Conservation (phyloP, 2,329 filamentous ascomycete genomes). For the Drechslera avenae region DNA sequence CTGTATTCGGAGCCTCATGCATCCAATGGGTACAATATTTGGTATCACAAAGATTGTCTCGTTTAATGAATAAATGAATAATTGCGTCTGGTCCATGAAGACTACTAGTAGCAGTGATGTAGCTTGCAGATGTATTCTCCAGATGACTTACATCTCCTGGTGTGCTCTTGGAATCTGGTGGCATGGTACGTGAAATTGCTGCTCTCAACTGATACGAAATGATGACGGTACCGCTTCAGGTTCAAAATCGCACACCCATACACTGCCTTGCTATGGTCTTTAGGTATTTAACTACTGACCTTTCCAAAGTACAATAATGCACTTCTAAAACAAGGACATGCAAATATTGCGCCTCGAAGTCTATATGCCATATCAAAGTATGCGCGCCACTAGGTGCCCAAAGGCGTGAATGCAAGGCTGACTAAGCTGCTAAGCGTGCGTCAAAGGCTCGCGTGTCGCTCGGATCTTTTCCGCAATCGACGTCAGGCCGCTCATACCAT, state of each 20-base stretch:
- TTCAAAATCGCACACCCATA: too few species aligned
- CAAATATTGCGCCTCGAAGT: too few species aligned
- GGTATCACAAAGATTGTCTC: slow-evolving; percentile 22
- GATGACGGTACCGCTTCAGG: too few species aligned
- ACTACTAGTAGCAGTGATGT: neutral
- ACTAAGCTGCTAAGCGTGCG: slow-evolving; percentile 14
- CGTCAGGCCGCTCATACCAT: slow-evolving; percentile 26
- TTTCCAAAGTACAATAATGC: too few species aligned
- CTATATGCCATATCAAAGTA: neutral
- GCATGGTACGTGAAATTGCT: too few species aligned
- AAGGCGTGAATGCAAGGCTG: slow-evolving; percentile 1
- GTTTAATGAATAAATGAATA: slow-evolving; percentile 17
- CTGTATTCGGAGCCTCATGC: slow-evolving; percentile 13
- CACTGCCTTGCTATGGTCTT: too few species aligned
- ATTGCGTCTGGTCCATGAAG: neutral
- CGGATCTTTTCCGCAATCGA: slow-evolving; percentile 20
- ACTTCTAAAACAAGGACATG: too few species aligned
- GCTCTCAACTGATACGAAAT: too few species aligned
- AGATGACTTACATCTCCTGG: too few species aligned
- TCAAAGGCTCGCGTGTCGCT: slow-evolving; percentile 10
- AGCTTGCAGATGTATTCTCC: neutral
- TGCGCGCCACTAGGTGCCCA: too few species aligned
- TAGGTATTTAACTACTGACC: too few species aligned
- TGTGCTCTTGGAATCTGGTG: too few species aligned
- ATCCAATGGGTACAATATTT: slow-evolving; percentile 13